These are phyloP conservation scores for Laguncularia racemosa DNA, from an alignment of 345 rosid genomes.

Conservation along the genomic window DNA sequence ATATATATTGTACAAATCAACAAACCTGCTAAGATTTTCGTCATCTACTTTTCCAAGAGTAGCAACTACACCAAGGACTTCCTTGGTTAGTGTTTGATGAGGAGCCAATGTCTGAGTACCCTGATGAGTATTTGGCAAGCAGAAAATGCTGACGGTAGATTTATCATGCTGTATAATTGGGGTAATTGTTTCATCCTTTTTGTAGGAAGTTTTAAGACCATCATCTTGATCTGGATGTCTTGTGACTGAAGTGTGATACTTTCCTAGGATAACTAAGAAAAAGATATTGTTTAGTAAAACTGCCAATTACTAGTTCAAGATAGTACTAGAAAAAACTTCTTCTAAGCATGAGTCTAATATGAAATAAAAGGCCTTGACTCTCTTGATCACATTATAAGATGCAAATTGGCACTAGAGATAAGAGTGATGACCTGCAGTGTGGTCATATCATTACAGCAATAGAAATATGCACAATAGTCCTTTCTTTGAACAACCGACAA, in stretches of 20 bases:
- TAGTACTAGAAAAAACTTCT: no score
- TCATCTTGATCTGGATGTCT: conserved; percentile 15
- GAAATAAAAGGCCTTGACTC: no score
- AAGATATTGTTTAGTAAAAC: neutral
- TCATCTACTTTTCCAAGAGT: conserved; percentile 75
- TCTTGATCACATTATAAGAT: no score
- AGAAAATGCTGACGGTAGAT: conserved; percentile 73
- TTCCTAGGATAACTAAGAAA: conserved; percentile 54
- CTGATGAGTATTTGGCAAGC: conserved; percentile 38
- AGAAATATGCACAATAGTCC: neutral
- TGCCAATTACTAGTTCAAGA: neutral
- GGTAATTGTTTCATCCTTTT: conserved; percentile 49
- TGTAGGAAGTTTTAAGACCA: conserved; percentile 22
- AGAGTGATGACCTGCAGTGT: no score
- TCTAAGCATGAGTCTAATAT: no score
- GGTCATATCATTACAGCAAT: no score
- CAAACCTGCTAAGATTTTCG: conserved; percentile 74
- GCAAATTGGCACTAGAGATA: no score
- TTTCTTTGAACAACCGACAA: neutral
- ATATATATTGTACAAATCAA: conserved; percentile 10
- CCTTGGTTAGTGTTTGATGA: conserved; percentile 32
- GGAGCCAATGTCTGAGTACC: conserved; percentile 27
- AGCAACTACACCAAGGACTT: conserved; percentile 72
- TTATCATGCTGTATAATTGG: conserved; percentile 47
- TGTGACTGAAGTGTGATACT: conserved; percentile 36